Base-by-base conservation (phyloP, 306 rosid genomes). In the Fragaria iinumae region DNA sequence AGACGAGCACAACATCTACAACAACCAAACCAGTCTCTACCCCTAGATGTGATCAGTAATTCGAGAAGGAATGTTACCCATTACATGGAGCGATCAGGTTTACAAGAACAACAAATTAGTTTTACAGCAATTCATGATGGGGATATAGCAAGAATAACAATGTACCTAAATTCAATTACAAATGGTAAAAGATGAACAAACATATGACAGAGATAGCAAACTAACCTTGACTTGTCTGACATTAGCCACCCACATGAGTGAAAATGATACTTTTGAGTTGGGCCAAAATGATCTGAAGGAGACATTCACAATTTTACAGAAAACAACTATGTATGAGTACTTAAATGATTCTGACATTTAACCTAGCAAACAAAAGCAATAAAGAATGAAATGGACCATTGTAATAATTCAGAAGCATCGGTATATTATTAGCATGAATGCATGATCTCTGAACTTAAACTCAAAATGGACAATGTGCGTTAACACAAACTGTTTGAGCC, bases 171-270 rank as follows among this genome's bases (percentile, higher is more conserved):
- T n/a, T 4, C 49, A 67, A 3, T 36, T 67, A 39, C 50, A 39
- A 36, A 32, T 75, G 23, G 32, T 67, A 47, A 69, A 75, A 68
- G 41, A n/a, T 50, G 39, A 59, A 52, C 43, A 52, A 34, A 36
- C 21, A 13, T 2, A 62, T 72, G 79, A 66, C 43, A 56, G n/a
- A 16, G 85, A 81, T 56, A 4, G 64, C 67, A 52, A 74, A 63
- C 50, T 16, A 27, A 55, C 17, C 27, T 47, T 12, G 11, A 45
- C 53, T 68, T 81, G 81, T 77, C 72, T 36, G 59, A 36, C 78
- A 11, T 25, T 36, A 56, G 77, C 41, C n/a, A 69, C 69, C 71
- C 79, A 81, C 68, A 36, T 67, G 65, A 67, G 20, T 72, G 78
- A 67, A 25, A 21, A 36, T 72, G 75, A 67, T 69, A 36, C 23